A percentile compares a stretch with the other conserved stretches of the same genome.
phyloP scores from a whole-genome alignment of 2,329 filamentous ascomycete species.

The Diaporthe amygdali region DNA sequence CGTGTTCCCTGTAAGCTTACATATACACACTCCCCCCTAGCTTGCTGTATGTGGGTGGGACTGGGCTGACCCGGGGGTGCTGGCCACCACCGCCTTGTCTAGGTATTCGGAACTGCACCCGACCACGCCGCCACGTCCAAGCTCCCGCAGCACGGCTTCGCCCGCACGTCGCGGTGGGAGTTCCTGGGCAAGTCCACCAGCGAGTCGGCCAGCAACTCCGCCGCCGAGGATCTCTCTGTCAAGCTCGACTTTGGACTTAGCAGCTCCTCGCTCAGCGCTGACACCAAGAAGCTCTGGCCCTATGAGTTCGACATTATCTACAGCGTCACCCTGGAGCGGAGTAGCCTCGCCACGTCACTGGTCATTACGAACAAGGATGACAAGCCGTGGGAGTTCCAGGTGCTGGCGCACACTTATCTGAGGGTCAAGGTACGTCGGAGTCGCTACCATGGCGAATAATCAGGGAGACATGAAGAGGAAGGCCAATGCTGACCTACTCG shows the following conservation, averaged over 20 bases:
- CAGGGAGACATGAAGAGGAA: neutral
- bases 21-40: neutral
- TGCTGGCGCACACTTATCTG: constrained; percentile 91
- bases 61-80: constrained; percentile 4
- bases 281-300: constrained; percentile 77
- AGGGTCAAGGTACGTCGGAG: constrained; percentile 70
- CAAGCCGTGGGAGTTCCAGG: constrained; percentile 86
- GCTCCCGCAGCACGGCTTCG: constrained; percentile 94
- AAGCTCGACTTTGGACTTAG: constrained; percentile 97
- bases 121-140: constrained; percentile 76
- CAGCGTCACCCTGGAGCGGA: constrained; percentile 82
- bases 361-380: constrained; percentile 88
- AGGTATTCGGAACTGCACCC: constrained; percentile 87
- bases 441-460: neutral
- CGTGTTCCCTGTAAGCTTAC: constrained; percentile 80
- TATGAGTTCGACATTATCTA: constrained; percentile 91
- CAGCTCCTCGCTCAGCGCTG: constrained; percentile 70
- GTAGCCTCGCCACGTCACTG: constrained; percentile 78
- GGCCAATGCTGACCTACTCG: neutral
- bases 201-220: constrained; percentile 50
- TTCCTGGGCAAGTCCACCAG: constrained; percentile 88
- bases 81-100: neutral
- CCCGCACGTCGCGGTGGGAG: constrained; percentile 88
- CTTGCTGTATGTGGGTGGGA: neutral
- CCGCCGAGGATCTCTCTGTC: constrained; percentile 67